Evolutionary conservation across 78 protist genomes (phyloP), one percentile per base, ranked within the genome.

Genomic region (Tieghemostelium lacteum): DNA sequence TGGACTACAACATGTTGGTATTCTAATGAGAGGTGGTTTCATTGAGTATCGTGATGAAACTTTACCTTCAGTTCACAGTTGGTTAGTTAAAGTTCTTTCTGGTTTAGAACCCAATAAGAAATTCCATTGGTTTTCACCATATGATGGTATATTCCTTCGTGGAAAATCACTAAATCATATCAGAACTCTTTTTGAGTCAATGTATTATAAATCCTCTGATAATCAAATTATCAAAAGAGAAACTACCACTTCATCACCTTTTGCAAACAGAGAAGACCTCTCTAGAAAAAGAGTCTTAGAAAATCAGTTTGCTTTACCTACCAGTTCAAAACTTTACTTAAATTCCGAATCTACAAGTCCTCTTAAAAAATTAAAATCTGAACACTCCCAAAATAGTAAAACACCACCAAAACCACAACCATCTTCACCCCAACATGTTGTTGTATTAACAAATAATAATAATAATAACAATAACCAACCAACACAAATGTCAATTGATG

Each of bases 41-140:
- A 83, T 83, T 14, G 91, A 83, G 37, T 77, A 77, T 65, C 72
- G 55, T 29, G 12, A 8, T 6, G 14, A 19, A 40, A 34, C 71
- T n/a, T n/a, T 66, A 7, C 91, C 91, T 29, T 83, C 91, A 1
- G 78, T 83, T n/a, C 91, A 83, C 57, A 29, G 26, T 7, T 83
- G 75, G 75, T 62, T 83, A 49, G 69, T 83, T 24, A 26, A 52
- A 22, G 49, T 83, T 2, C 28, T 83, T 24, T 69, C 91, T 14
- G 58, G 60, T n/a, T 63, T 83, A 29, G 34, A 66, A 60, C 70
- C 75, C 6, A 60, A 69, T 42, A 83, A 67, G 28, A 52, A 60
- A 14, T 83, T 58, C 58, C 76, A 71, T 69, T 83, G 91, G 91
- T 83, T 83, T 39, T 69, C 76, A 20, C 91, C 91, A 26, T 83